Base-by-base conservation (phyloP, 352 stramenopile species). In the Pythium brassicae region DNA sequence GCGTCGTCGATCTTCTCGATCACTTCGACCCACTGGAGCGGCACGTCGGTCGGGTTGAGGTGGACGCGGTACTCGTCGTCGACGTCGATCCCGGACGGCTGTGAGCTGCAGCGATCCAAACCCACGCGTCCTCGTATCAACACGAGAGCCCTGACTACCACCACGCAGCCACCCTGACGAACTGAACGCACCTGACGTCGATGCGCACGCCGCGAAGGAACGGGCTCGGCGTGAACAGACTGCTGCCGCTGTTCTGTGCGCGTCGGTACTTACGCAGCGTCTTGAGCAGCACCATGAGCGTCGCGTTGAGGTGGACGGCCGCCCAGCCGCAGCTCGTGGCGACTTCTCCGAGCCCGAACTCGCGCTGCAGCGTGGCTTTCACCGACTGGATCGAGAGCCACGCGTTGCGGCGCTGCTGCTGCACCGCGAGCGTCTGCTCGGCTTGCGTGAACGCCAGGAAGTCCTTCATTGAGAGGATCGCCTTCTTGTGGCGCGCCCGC, bases 1-100 rank as follows among this genome's bases (percentile, higher is more conserved):
- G 61, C 49, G 2, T 51, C 55, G 49, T 88, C 78, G 4, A 88
- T 62, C 15, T 57, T 67, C 50, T 86, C 75, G 3, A 88, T 53
- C 26, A 84, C 65, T 60, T 84, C 68, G n/a, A 86, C 55, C 78
- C 78, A 88, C 44, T 88, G 78, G 4, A 86, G 53, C 3, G 75
- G 78, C 9, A 88, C 78, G 53, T 88, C 78, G 0, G 78, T 70
- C 4, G 77, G 72, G 39, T 85, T 86, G 25, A 88, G 52, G 5
- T 61, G 61, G 11, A 88, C 70, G 10, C 59, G 68, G 46, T 85
- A 88, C 58, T 86, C 78, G 55, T 88, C 70, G 42, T 65, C 67
- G 27, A 71, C 68, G 49, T 88, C 75, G 22, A 88, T 86, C 7
- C 76, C 71, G 2, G 75, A 85, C 5, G 69, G 52, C 23, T 81